Evolutionary conservation across 805 yeast species (phyloP), one percentile per base, ranked within the genome.

Genomic region (Lipomyces chichibuensis): DNA sequence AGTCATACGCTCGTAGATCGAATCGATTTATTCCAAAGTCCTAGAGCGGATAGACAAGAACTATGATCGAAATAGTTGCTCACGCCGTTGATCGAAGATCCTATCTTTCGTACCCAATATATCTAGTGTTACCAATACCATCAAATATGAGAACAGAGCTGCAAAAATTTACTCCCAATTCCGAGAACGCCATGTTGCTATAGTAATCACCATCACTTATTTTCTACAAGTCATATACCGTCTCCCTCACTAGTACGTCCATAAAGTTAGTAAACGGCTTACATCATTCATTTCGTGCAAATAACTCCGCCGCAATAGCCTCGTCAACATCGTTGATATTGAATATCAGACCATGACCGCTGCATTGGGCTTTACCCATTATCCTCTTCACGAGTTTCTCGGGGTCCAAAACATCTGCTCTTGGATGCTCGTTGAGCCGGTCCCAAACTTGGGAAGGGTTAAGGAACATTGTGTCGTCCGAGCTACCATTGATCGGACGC

Each of bases 311-410:
- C 49, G 64, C 59, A 9, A 66, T 63, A 6, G 64, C 69, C 6
- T 33, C 39, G 17, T 67, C 70, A 32, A 67, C 67, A 35, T 67
- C 70, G 2, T 29, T 6, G 13, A 32, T 13, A 7, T n/a, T 29
- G 46, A 67, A 64, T 6, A 67, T 64, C 9, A 65, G 70, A 13
- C 70, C 70, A n/a, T 60, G 46, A 7, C 65, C 70, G 14, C 65
- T 35, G 53, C 70, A 67, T 27, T 39, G 51, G 5, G 53, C 70
- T 49, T 59, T 63, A 11, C 25, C n/a, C 62, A 54, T 61, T 23
- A 67, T 9, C 20, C 49, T 27, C 33, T 46, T 54, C 55, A 60
- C 25, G 13, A 67, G 33, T 25, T n/a, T n/a, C 8, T 57, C 54
- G 37, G 58, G 33, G 56, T 64, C 64, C 35, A 67, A 51, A 7